Conservation (phyloP, 2,329 filamentous ascomycete genomes). For the Lachnellula arida region DNA sequence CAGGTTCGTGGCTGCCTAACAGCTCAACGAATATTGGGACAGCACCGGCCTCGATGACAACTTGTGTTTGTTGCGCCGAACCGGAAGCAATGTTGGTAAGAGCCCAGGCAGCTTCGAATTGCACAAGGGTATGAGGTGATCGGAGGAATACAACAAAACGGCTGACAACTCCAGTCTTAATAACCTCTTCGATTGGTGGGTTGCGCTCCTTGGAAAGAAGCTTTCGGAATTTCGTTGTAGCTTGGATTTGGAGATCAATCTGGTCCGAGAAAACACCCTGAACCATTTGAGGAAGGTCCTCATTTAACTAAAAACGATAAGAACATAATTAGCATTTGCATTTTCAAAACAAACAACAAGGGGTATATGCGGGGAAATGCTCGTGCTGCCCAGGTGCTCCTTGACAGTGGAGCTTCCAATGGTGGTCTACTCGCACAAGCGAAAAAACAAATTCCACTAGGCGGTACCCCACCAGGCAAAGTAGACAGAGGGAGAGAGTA, state of each 20-base stretch:
- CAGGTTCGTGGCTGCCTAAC: conserved; percentile 89
- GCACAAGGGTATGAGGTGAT: conserved; percentile 94
- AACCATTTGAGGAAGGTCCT: conserved; percentile 98
- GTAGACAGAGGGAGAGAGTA: conserved; percentile 19
- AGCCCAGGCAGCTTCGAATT: conserved; percentile 98
- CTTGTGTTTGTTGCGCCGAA: conserved; percentile 94
- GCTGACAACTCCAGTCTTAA: conserved; percentile 96
- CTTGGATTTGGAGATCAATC: conserved; percentile 95
- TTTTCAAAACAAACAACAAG: not conserved
- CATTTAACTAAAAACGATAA: conserved; percentile 65
- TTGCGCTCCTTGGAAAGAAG: conserved; percentile 98
- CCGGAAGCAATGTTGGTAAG: conserved; percentile 98
- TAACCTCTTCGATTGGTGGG: conserved; percentile 97
- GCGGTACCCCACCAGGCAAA: conserved; percentile 27
- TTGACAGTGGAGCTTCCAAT: conserved; percentile 14
- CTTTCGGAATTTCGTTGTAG: conserved; percentile 98
- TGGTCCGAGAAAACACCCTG: conserved; percentile 97
- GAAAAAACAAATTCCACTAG: conserved; percentile 27
- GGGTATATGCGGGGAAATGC: conserved; percentile 8
- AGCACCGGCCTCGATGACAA: conserved; percentile 96
- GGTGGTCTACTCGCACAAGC: conserved; percentile 22
- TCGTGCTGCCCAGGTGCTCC: conserved; percentile 4
- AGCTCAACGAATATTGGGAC: conserved; percentile 98
- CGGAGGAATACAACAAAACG: conserved; percentile 98
- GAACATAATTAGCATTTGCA: conserved; percentile 18